Percentiles rank a stretch among this genome's conserved stretches.
These are phyloP conservation scores for Eucalyptus guilfoylei DNA, from an alignment of 345 rosid species.

Conservation along the genomic window DNA sequence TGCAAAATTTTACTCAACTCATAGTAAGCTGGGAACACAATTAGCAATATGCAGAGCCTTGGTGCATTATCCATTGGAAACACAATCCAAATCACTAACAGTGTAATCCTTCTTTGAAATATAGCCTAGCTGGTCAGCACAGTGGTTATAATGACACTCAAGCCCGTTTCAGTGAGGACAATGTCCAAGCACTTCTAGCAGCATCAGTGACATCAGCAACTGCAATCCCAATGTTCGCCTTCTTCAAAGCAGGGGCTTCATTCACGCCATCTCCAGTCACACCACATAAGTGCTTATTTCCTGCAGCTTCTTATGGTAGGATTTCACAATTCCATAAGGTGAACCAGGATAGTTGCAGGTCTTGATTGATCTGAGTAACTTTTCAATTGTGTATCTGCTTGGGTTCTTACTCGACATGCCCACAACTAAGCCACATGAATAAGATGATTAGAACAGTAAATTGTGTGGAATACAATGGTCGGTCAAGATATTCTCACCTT, in stretches of 20 bases:
- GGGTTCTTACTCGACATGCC: no score
- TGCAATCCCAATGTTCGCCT: slow-evolving; percentile 89
- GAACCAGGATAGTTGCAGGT: background rate
- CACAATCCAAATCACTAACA: slow-evolving; percentile 13
- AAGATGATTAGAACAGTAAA: no score
- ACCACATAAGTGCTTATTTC: slow-evolving; percentile 76
- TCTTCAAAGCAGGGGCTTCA: slow-evolving; percentile 88
- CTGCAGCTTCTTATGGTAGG: slow-evolving; percentile 58
- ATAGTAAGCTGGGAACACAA: background rate
- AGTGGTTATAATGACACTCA: slow-evolving; percentile 78
- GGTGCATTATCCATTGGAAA: background rate
- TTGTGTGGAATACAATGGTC: no score
- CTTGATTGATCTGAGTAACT: no score
- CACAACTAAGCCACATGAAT: no score
- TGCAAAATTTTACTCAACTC: slow-evolving; percentile 4
- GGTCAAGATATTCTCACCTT: no score
- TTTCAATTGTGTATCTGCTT: background rate
- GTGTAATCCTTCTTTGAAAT: slow-evolving; percentile 91
- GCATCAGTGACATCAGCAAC: slow-evolving; percentile 94
- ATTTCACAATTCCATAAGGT: slow-evolving; percentile 21
- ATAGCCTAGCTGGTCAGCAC: slow-evolving; percentile 86
- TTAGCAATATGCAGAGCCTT: background rate
- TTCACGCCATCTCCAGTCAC: slow-evolving; percentile 96
- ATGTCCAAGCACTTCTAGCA: slow-evolving; percentile 82
- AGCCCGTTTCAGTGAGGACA: slow-evolving; percentile 82